These are phyloP conservation scores for Immersiella caudata DNA, from an alignment of 495 filamentous ascomycete species.

Conservation along the genomic window DNA sequence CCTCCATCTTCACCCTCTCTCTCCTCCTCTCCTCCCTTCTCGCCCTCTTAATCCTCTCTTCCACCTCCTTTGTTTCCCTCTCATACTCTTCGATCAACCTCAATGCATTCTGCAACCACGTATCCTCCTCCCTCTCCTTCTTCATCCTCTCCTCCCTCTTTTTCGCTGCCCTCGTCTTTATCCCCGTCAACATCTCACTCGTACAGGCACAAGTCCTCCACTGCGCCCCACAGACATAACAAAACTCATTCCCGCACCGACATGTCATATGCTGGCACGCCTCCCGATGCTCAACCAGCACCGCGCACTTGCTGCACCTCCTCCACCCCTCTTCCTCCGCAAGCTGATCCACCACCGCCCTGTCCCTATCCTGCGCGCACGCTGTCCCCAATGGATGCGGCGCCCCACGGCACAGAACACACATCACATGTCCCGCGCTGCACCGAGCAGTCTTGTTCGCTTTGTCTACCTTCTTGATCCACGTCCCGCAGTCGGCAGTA, in stretches of 20 bases:
- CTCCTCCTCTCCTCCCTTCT: conserved; percentile 24
- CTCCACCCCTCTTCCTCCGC: conserved; percentile 50
- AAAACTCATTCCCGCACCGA: conserved; percentile 34
- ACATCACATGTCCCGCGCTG: conserved; percentile 41
- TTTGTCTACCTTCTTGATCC: conserved; percentile 31
- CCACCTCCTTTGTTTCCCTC: conserved; percentile 40
- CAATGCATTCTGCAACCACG: conserved; percentile 37
- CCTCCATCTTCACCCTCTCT: conserved; percentile 36
- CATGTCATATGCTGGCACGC: conserved; percentile 60
- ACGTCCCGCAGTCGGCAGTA: conserved; percentile 36
- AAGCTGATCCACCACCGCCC: conserved; percentile 37
- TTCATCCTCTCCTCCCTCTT: conserved; percentile 27
- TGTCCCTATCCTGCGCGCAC: conserved; percentile 42
- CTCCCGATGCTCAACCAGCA: conserved; percentile 48
- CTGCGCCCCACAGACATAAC: conserved; percentile 48
- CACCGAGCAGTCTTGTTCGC: conserved; percentile 36
- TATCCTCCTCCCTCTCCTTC: conserved; percentile 34
- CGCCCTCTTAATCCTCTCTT: conserved; percentile 35
- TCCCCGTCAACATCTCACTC: conserved; percentile 33
- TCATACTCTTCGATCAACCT: conserved; percentile 41
- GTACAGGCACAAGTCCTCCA: conserved; percentile 45
- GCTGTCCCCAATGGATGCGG: conserved; percentile 30
- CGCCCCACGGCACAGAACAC: conserved; percentile 39
- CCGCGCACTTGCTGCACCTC: conserved; percentile 44
- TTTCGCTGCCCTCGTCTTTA: conserved; percentile 22